Base-by-base conservation (phyloP, 306 rosid species). In the Begonia masoniana region DNA sequence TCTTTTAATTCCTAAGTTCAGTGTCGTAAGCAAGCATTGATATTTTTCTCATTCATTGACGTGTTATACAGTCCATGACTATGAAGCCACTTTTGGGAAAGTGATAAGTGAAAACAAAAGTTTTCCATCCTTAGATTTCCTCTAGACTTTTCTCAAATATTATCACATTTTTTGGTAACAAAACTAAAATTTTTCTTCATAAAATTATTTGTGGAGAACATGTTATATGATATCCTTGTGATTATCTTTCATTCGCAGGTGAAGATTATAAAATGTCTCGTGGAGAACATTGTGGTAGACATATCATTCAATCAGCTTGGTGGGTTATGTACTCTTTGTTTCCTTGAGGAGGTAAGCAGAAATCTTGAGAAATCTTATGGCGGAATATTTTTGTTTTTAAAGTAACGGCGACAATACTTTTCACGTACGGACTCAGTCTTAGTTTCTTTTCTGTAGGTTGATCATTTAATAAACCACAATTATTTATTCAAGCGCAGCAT, bases 401-500 rank as follows among this genome's bases (percentile, higher is more conserved):
- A 31, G 39, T 31, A 31, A 31, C 9, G 39, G 39, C 39, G 7
- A 31, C 9, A 31, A 3, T 21, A 21, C 19, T 21, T 21, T 21
- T 21, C 24, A 2, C 24, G 39, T 52, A 8, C 55, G 15, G 19
- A 53, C 23, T 14, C 54, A 19, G 26, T 61, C 24, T 41, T 51
- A 23, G 36, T 13, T 19, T 61, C 8, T 14, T 45, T 68, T 63
- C 47, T 64, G 63, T 68, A 92, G 99, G 96, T 83, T 57, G 99
- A 92, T 73, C 69, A 84, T 74, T 72, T 87, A 63, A 92, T 92
- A 62, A 79, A 77, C 61, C 95, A 87, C 45, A 71, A 79, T 56
- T 96, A 92, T 77, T 74, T 92, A 68, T 92, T 92, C 85, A 92
- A 92, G 85, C 96, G 99, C 21, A 92, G 99, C 67, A 78, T 92